Conservation (phyloP, 345 rosid species). For the Salix purpurea region DNA sequence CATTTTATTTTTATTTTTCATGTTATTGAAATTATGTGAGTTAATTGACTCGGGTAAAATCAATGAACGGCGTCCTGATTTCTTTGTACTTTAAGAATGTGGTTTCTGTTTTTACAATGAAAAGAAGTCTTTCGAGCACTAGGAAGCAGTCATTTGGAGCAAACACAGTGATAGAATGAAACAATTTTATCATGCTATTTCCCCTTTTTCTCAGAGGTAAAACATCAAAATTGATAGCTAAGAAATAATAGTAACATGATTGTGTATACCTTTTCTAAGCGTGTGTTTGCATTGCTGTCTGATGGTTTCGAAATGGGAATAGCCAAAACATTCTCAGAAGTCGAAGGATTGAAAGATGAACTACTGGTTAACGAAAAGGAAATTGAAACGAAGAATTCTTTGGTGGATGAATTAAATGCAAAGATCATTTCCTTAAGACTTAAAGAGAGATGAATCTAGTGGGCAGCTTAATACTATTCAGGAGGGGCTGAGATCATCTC, state of each 20-base stretch:
- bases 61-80: no score
- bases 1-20: no score
- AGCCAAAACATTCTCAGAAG: constrained; percentile 21
- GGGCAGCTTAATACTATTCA: constrained; percentile 41
- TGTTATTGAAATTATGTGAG: no score
- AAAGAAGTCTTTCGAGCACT: not conserved
- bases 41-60: no score
- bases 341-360: constrained; percentile 42
- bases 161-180: not conserved
- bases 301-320: no score
- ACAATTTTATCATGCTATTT: no score
- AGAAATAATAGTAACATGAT: not conserved
- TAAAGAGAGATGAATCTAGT: constrained; percentile 54
- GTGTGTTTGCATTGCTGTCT: no score
- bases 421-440: constrained; percentile 39
- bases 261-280: no score
- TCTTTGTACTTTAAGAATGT: no score
- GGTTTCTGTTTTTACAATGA: no score
- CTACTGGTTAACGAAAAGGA: constrained; percentile 40
- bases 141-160: not conserved
- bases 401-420: constrained; percentile 50
- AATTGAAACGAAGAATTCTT: constrained; percentile 45
- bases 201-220: no score
- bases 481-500: constrained; percentile 50
- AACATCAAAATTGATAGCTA: not conserved